phyloP scores from a whole-genome alignment of 139 green algal genomes.

The Zygnema circumcarinatum region DNA sequence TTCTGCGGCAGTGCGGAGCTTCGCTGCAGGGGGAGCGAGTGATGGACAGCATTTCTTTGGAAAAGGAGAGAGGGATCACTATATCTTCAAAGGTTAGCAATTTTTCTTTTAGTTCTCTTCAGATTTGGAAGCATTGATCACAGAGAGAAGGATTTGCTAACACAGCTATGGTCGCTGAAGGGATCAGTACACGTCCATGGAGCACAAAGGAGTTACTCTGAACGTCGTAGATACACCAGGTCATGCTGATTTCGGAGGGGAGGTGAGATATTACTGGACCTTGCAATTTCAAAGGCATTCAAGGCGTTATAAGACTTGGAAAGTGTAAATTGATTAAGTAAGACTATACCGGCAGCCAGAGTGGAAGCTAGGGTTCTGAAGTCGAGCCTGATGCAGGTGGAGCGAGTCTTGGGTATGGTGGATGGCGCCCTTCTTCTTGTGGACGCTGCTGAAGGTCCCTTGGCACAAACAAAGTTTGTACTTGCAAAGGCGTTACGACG shows the following conservation, averaged over 20 bases:
- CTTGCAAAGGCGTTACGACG: constrained; percentile 80
- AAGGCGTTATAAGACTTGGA: too few species aligned
- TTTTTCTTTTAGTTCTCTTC: neutral
- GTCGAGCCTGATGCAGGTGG: too few species aligned
- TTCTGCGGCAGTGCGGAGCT: constrained; percentile 50
- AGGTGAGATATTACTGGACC: constrained; percentile 65
- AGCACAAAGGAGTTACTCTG: constrained; percentile 68
- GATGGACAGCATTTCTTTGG: constrained; percentile 85
- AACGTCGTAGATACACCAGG: constrained; percentile 92
- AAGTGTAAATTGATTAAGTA: too few species aligned
- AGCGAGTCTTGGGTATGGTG: constrained; percentile 87
- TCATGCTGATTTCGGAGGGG: constrained; percentile 91
- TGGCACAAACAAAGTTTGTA: constrained; percentile 92
- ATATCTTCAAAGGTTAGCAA: constrained; percentile 81
- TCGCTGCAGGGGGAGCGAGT: constrained; percentile 62
- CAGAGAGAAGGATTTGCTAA: too few species aligned
- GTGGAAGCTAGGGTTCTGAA: too few species aligned
- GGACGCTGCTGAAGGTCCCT: constrained; percentile 82
- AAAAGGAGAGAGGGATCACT: constrained; percentile 89
- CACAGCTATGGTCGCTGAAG: too few species aligned
- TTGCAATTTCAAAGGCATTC: too few species aligned
- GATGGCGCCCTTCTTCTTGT: constrained; percentile 88
- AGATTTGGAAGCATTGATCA: too few species aligned
- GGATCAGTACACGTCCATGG: constrained; percentile 55
- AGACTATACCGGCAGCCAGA: too few species aligned